Evolutionary conservation across 1,139 yeast genomes (phyloP), one percentile per base, ranked within the genome.

Genomic region (Pichia sorboxylosa): DNA sequence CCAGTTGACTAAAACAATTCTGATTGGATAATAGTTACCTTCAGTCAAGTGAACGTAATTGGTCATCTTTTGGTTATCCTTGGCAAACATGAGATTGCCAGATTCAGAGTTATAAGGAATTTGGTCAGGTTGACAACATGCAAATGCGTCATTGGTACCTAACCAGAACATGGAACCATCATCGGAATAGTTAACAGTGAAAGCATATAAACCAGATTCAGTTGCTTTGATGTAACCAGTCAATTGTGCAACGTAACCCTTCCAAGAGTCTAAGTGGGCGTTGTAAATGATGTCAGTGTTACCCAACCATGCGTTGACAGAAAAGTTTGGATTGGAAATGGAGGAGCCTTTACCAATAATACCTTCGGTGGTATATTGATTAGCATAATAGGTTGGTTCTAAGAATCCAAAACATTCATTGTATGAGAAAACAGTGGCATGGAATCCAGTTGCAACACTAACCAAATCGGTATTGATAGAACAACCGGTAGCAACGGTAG

Each of bases 211-310:
- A 38, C 43, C 43, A 20, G 37, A 21, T 31, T 38, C 39, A 6
- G 24, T 21, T 14, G 42, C 40, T 13, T 24, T 26, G 31, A 46
- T 42, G 23, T 44, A 48, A 32, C 50, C 49, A 3, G 46, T 38
- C 23, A 41, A 38, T 33, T 45, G 38, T 5, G 32, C 39, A 29
- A 32, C 38, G 20, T 35, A 35, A 29, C 38, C 38, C 14, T 35
- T 32, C 38, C 38, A 35, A 13, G 38, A 35, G 5, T 19, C 25
- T n/a, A 35, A 26, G 11, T 27, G 10, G 14, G 32, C 33, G 16
- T 30, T 34, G 17, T 33, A 33, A 28, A 35, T 33, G 13, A 20
- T 15, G 26, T 35, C 36, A 14, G 38, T 32, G 5, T 18, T 6
- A 22, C 24, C 19, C 18, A 29, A 21, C 17, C 20, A 26, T 13